phyloP scores from a whole-genome alignment of 805 yeast species.

The Kodamaea jinghongensis region DNA sequence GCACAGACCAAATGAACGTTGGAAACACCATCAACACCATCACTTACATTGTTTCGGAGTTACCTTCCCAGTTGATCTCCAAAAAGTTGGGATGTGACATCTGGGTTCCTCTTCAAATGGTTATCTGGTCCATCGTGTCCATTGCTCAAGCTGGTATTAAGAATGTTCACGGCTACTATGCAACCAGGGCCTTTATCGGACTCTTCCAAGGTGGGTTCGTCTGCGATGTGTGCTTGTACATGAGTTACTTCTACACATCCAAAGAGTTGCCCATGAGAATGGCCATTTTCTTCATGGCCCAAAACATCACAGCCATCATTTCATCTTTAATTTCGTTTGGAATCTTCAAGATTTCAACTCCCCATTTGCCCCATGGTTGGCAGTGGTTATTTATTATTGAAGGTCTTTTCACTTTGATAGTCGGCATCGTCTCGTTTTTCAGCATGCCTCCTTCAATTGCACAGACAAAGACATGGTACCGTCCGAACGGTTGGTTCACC shows the following conservation, averaged over 20 bases:
- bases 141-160: constrained; percentile 19
- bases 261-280: constrained; percentile 57
- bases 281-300: constrained; percentile 58
- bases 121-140: constrained; percentile 23
- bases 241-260: constrained; percentile 63
- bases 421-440: constrained; percentile 20
- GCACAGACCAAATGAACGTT: constrained; percentile 22
- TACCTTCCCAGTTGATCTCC: constrained; percentile 26
- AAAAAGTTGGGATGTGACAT: constrained; percentile 25
- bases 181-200: constrained; percentile 23
- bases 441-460: constrained; percentile 56
- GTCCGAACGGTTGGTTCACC: constrained; percentile 26
- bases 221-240: constrained; percentile 60
- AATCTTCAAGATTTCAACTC: constrained; percentile 42
- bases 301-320: constrained; percentile 45
- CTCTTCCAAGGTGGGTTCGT: constrained; percentile 37
- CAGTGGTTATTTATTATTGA: constrained; percentile 25
- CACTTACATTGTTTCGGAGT: constrained; percentile 22
- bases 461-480: constrained; percentile 18
- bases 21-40: constrained; percentile 23
- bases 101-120: constrained; percentile 25
- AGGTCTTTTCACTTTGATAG: constrained; percentile 21
- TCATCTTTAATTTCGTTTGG: constrained; percentile 52
- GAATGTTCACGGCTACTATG: constrained; percentile 16
- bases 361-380: constrained; percentile 19